phyloP scores from a whole-genome alignment of 2,329 filamentous ascomycete species.

The Cordyceps cateniannulata region DNA sequence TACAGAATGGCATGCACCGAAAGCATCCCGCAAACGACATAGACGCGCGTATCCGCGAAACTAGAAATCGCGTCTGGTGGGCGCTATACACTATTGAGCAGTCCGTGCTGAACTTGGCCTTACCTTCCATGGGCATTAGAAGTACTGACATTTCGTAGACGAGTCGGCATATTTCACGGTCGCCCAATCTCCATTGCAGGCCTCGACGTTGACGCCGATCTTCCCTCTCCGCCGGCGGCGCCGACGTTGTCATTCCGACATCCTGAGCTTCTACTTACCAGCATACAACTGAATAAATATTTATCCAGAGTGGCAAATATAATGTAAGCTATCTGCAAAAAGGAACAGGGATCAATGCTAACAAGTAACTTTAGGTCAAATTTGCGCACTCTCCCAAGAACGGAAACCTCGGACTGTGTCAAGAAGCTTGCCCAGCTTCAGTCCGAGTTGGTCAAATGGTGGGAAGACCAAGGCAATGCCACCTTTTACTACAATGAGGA shows the following conservation, averaged over 20 bases:
- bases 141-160: slow-evolving; percentile 25
- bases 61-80: slow-evolving; percentile 51
- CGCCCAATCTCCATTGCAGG: slow-evolving; percentile 47
- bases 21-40: slow-evolving; percentile 41
- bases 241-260: slow-evolving; percentile 34
- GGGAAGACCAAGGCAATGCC: slow-evolving; percentile 28
- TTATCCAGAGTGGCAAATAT: slow-evolving; percentile 33
- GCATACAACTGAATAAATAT: slow-evolving; percentile 30
- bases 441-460: slow-evolving; percentile 31
- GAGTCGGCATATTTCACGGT: slow-evolving; percentile 50
- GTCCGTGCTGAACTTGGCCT: slow-evolving; percentile 24
- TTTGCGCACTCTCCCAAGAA: slow-evolving; percentile 26
- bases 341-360: slow-evolving; percentile 3
- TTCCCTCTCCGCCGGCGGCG: slow-evolving; percentile 40
- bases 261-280: slow-evolving; percentile 40
- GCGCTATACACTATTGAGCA: slow-evolving; percentile 51
- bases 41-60: slow-evolving; percentile 42
- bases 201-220: slow-evolving; percentile 46
- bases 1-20: slow-evolving; percentile 55
- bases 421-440: slow-evolving; percentile 30
- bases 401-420: slow-evolving; percentile 26
- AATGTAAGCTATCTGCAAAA: slow-evolving; percentile 22
- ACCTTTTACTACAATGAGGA: slow-evolving; percentile 27
- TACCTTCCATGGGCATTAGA: neutral
- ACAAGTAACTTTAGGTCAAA: slow-evolving; percentile 22